phyloP scores from a whole-genome alignment of 2,329 filamentous ascomycete species.

The Fusarium sp. region DNA sequence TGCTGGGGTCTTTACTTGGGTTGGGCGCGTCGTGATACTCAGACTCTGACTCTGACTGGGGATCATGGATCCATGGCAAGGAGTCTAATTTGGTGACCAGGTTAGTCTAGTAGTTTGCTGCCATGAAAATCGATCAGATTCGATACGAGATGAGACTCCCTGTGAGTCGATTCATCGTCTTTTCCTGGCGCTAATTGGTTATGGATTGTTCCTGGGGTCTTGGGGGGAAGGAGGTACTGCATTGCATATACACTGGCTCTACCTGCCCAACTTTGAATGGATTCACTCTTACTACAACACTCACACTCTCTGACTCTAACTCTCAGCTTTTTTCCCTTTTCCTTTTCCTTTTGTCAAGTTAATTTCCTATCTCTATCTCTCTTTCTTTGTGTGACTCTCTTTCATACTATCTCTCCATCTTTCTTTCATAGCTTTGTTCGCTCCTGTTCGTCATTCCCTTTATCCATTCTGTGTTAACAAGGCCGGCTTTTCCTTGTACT shows the following conservation, averaged over 20 bases:
- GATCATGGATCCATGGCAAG: conserved; percentile 3
- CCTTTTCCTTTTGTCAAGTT: conserved; percentile 28
- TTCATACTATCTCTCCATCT: conserved; percentile 24
- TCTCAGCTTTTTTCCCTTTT: conserved; percentile 12
- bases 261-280: conserved; percentile 6
- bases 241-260: conserved; percentile 32
- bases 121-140: conserved; percentile 25
- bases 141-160: conserved; percentile 30
- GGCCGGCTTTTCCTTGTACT: conserved; percentile 17
- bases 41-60: conserved; percentile 37
- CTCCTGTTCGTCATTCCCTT: conserved; percentile 21
- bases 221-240: conserved; percentile 4
- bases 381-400: conserved; percentile 16
- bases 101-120: background rate
- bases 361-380: conserved; percentile 28
- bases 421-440: conserved; percentile 29
- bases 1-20: conserved; percentile 14
- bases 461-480: conserved; percentile 23
- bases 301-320: conserved; percentile 17
- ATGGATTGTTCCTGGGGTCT: conserved; percentile 13
- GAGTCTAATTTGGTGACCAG: conserved; percentile 2
- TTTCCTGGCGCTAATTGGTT: conserved; percentile 29
- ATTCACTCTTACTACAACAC: conserved; percentile 22
- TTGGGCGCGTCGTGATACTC: conserved; percentile 46
- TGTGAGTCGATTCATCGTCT: conserved; percentile 21